Evolutionary conservation across 352 stramenopile genomes (phyloP), one percentile per base, ranked within the genome.

Genomic region (Plasmopara halstedii): DNA sequence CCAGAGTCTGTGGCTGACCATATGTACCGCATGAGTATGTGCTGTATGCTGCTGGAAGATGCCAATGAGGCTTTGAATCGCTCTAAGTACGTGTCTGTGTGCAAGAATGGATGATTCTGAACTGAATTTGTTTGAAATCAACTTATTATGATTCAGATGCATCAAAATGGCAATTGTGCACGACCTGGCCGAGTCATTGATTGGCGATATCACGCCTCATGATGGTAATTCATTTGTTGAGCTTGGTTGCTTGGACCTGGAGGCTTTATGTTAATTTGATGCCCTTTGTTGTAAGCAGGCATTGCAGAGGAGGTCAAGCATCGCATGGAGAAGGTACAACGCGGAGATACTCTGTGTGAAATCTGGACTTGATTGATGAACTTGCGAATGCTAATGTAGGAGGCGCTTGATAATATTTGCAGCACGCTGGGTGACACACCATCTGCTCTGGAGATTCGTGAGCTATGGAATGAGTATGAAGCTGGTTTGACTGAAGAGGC

Each of bases 101-200:
- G 37, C 25, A 26, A n/a, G n/a, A n/a, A n/a, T n/a, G n/a, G n/a
- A n/a, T n/a, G n/a, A n/a, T n/a, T 29, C 11, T 29, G 14, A 18
- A 23, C 23, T 54, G 31, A 53, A 31, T 13, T 2, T 34, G 1
- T 9, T 39, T 1, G 40, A 19, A 20, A 11, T 35, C 35, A 10
- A 27, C 13, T 36, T 53, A 27, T 67, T 15, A 3, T 27, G 31
- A 21, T 23, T 17, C 37, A 90, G 79, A 26, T 91, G 80, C 56
- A 83, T 91, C 49, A 94, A 94, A 56, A 93, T 97, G 80, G 86
- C 86, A 26, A 84, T 97, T 51, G 80, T 97, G 11, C 90, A 97
- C 50, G 90, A 97, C 55, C 62, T 97, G 29, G 90, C 88, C 1
- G 90, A 97, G 67, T 88, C 84, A 3, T 73, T 90, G n/a, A 85